These are phyloP conservation scores for Pythium scleroteichum DNA, from an alignment of 352 stramenopile species.

Conservation along the genomic window DNA sequence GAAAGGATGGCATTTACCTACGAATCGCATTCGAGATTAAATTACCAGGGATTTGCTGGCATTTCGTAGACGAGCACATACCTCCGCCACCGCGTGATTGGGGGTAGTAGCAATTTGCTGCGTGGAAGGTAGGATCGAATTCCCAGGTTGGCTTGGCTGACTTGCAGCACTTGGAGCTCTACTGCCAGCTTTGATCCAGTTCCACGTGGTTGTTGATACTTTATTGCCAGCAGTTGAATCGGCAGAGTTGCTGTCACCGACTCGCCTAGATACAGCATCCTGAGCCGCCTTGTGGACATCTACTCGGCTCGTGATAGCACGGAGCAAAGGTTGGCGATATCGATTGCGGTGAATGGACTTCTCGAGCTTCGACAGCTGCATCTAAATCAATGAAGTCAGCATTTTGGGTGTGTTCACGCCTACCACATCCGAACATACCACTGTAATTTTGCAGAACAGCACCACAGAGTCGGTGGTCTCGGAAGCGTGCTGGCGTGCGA, in stretches of 20 bases:
- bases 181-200: slow-evolving; percentile 10
- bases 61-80: neutral
- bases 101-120: neutral
- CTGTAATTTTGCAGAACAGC: slow-evolving; percentile 25
- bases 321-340: slow-evolving; percentile 48
- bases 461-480: slow-evolving; percentile 24
- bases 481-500: slow-evolving; percentile 14
- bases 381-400: slow-evolving; percentile 7
- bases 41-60: too few relatives aligned
- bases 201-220: slow-evolving; percentile 8
- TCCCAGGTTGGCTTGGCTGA: too few relatives aligned
- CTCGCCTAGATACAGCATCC: neutral
- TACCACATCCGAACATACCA: slow-evolving; percentile 9
- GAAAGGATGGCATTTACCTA: slow-evolving; percentile 33
- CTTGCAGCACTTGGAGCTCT: neutral
- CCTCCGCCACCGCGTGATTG: slow-evolving; percentile 12
- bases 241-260: neutral
- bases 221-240: neutral
- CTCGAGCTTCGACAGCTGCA: slow-evolving; percentile 54
- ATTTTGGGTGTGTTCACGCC: neutral
- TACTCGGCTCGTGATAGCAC: slow-evolving; percentile 26
- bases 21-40: neutral
- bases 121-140: too few relatives aligned
- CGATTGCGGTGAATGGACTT: slow-evolving; percentile 60
- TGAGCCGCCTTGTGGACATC: slow-evolving; percentile 19